Evolutionary conservation across 176 grass and related monocot genomes (phyloP).

Genomic region (Cymbopogon citratus): DNA sequence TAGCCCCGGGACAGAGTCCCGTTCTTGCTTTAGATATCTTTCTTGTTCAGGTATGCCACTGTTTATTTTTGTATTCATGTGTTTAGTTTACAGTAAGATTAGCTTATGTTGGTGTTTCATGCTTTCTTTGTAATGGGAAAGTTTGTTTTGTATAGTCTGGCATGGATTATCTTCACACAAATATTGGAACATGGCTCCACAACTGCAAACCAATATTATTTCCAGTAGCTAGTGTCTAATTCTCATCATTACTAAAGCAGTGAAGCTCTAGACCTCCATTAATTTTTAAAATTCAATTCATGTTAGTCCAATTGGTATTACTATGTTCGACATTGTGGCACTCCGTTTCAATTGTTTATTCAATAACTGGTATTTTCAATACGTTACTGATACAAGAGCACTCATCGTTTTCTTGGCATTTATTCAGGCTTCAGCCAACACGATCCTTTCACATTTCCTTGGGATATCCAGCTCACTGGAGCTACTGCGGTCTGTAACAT

Average conservation of each 20-base stretch:
- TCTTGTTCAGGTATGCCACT: conserved; percentile 63
- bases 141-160: not conserved
- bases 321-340: not conserved
- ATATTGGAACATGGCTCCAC: not conserved
- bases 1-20: conserved; percentile 70
- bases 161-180: not conserved
- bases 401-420: not conserved
- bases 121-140: not conserved
- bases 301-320: not conserved
- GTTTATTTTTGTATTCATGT: not conserved
- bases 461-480: conserved; percentile 74
- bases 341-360: not conserved
- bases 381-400: not conserved
- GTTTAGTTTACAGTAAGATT: not conserved
- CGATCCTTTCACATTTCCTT: conserved; percentile 84
- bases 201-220: not conserved
- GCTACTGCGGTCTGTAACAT: conserved; percentile 58
- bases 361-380: not conserved
- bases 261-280: not conserved
- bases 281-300: not conserved
- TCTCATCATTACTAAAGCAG: not conserved
- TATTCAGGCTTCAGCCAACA: conserved; percentile 77
- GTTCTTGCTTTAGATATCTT: conserved; percentile 90
- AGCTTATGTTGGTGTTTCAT: not conserved
- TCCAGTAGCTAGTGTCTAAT: not conserved